Percentiles rank a stretch among this genome's conserved stretches.
Conservation (phyloP, 345 rosid species). For the Microcos paniculata region DNA sequence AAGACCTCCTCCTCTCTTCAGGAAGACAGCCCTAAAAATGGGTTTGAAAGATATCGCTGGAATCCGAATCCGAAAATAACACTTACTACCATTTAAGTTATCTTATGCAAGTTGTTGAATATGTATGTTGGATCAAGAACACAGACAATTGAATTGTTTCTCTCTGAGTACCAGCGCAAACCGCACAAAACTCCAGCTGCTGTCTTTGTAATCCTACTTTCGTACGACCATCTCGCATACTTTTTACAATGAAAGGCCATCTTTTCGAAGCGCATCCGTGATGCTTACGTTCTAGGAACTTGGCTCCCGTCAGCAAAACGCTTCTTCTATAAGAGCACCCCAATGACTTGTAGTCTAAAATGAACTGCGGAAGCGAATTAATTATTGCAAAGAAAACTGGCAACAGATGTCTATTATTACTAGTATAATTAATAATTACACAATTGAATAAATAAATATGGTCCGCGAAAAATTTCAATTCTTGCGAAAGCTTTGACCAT, state of each 20-base stretch:
- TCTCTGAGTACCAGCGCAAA: no score
- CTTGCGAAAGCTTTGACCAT: background rate
- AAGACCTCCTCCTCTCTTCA: conserved; percentile 70
- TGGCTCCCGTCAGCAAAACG: background rate
- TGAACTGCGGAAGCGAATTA: background rate
- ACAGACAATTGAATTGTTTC: no score
- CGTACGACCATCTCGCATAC: no score
- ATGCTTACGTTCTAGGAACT: background rate
- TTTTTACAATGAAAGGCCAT: background rate
- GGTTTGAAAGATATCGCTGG: conserved; percentile 70
- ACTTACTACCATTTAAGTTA: no score
- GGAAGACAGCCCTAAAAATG: conserved; percentile 92
- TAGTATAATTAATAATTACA: background rate
- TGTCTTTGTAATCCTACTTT: no score
- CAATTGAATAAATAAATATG: background rate
- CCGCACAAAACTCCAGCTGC: no score
- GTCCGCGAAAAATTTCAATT: background rate
- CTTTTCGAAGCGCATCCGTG: background rate
- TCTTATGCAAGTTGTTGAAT: no score
- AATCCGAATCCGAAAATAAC: no score
- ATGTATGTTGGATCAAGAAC: no score
- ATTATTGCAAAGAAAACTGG: background rate
- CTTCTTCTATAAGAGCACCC: background rate
- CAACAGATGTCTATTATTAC: background rate
- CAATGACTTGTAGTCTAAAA: background rate